phyloP scores from a whole-genome alignment of 371 early-diverging fungal genomes.

The Mortierella sp. region DNA sequence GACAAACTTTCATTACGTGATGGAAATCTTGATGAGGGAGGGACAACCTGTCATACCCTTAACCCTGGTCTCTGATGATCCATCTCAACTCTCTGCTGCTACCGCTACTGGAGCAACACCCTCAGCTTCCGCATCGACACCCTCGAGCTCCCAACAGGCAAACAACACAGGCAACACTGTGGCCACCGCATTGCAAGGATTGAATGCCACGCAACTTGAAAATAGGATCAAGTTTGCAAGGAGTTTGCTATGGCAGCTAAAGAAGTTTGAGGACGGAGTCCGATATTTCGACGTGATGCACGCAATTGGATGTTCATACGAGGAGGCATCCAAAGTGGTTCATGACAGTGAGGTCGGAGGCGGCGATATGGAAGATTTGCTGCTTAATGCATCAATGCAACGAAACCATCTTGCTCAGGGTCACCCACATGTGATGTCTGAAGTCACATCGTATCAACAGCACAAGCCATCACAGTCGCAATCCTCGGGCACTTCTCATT shows the following conservation, averaged over 20 bases:
- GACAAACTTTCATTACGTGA: constrained; percentile 65
- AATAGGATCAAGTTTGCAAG: constrained; percentile 67
- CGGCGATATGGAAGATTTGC: constrained; percentile 35
- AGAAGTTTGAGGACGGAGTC: constrained; percentile 59
- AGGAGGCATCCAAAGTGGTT: constrained; percentile 59
- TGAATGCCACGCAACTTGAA: constrained; percentile 45
- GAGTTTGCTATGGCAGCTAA: constrained; percentile 63
- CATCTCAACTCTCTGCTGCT: constrained; percentile 4
- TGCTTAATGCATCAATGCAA: constrained; percentile 38
- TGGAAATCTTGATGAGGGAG: constrained; percentile 67
- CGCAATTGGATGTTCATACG: constrained; percentile 59
- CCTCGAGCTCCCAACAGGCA: constrained; percentile 18
- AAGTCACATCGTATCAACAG: constrained; percentile 1
- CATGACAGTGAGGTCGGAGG: constrained; percentile 32
- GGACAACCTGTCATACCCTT: constrained; percentile 24
- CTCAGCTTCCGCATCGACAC: constrained; percentile 27
- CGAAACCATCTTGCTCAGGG: not conserved
- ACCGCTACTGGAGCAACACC: constrained; percentile 19
- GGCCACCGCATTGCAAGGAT: constrained; percentile 24
- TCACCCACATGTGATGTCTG: constrained; percentile 10
- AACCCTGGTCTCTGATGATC: constrained; percentile 23
- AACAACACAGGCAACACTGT: constrained; percentile 9
- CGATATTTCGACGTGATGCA: constrained; percentile 68
- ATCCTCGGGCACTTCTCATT: not conserved
- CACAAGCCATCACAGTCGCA: constrained; percentile 9